These are phyloP conservation scores for Pythium graminicola DNA, from an alignment of 352 stramenopile genomes.

Conservation along the genomic window DNA sequence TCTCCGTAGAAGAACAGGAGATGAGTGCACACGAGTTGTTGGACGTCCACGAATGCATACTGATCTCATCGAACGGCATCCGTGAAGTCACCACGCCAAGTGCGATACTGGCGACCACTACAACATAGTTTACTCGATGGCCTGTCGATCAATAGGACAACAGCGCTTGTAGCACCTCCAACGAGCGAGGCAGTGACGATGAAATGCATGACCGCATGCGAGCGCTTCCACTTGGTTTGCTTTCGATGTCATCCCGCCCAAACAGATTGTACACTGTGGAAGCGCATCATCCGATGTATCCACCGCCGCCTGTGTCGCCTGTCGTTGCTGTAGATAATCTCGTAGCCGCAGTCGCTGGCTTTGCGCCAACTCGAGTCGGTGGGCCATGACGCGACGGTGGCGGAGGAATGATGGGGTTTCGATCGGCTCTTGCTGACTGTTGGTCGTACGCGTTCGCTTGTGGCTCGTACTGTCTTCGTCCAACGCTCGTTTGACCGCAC, in stretches of 20 bases:
- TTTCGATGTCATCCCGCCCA: conserved; percentile 7
- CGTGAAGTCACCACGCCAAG: conserved; percentile 32
- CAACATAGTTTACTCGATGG: conserved; percentile 12
- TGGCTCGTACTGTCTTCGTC: neutral
- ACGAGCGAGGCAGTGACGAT: conserved; percentile 23
- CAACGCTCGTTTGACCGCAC: conserved; percentile 8
- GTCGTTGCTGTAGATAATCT: neutral
- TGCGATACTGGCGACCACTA: neutral
- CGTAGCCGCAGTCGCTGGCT: neutral
- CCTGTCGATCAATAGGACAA: conserved; percentile 29
- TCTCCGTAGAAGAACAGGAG: conserved; percentile 22
- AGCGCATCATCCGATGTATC: neutral
- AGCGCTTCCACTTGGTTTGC: conserved; percentile 15
- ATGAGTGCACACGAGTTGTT: conserved; percentile 22
- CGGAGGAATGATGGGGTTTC: neutral
- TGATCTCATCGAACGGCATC: conserved; percentile 49
- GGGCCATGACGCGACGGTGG: neutral
- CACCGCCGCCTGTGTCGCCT: no score
- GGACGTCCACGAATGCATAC: conserved; percentile 37
- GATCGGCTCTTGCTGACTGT: neutral
- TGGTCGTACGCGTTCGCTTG: conserved; percentile 1
- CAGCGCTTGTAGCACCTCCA: conserved; percentile 26
- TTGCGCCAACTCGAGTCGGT: neutral
- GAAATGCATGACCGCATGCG: conserved; percentile 30
- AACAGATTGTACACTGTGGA: conserved; percentile 24